Percentiles rank a stretch among this genome's conserved stretches.
Evolutionary conservation across 768 basidiomycete genomes (phyloP).

Genomic region (Cystobasidium ongulense): DNA sequence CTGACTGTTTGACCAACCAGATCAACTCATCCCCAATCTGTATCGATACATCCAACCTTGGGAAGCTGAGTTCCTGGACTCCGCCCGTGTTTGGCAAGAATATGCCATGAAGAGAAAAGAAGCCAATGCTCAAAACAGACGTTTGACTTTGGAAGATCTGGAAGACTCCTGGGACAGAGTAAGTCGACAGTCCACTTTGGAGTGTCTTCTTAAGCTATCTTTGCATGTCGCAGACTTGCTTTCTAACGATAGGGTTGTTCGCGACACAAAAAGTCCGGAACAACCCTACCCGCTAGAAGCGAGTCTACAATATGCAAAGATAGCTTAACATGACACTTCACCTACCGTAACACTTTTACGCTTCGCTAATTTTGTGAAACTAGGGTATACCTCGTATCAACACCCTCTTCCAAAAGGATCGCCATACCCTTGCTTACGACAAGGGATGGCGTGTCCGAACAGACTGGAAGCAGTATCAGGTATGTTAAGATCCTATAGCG

Average conservation of each 20-base stretch:
- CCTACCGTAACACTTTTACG: no score
- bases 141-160: conserved; percentile 90
- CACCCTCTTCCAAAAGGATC: conserved; percentile 71
- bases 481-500: no score
- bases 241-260: no score
- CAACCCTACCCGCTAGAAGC: neutral
- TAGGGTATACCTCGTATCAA: conserved; percentile 92
- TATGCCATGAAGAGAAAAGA: conserved; percentile 99
- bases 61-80: conserved; percentile 85
- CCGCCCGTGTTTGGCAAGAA: conserved; percentile 97
- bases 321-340: no score
- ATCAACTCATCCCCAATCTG: conserved; percentile 82
- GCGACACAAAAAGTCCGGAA: no score
- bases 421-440: conserved; percentile 75
- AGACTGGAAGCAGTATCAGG: conserved; percentile 95
- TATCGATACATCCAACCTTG: conserved; percentile 60
- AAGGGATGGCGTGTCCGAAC: conserved; percentile 98
- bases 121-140: conserved; percentile 95
- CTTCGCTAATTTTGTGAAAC: no score
- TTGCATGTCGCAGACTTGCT: no score
- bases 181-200: neutral
- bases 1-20: neutral
- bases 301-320: no score
- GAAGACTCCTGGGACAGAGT: conserved; percentile 94
- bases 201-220: no score